Evolutionary conservation across 495 filamentous ascomycete genomes (phyloP), one percentile per base, ranked within the genome.

Genomic region (Aspergillus steynii): DNA sequence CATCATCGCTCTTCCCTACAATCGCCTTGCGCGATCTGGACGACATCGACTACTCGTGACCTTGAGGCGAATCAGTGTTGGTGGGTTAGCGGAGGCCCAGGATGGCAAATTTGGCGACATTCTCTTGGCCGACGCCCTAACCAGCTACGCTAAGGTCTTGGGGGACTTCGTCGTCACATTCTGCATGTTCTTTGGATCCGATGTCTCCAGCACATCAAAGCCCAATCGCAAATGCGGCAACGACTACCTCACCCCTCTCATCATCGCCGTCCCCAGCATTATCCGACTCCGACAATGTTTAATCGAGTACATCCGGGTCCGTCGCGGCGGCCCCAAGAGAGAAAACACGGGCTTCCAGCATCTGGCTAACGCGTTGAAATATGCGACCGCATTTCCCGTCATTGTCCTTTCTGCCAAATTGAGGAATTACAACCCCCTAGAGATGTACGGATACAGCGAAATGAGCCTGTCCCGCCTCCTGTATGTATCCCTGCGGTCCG

Each of bases 31-130:
- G 32, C 84, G 85, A 50, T 73, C 83, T 29, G 95, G 95, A 1
- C 90, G 95, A 34, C 82, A 82, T 53, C 86, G 91, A 4, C 87
- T 96, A 49, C 84, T 96, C 50, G 67, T 81, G 8, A 90, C 84
- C 0, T 76, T 96, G 15, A 85, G 84, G 57, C 88, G 91, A 32
- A 84, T 96, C 50, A 82, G 81, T 63, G 78, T 95, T 50, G 92
- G 91, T 32, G 90, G 91, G 1, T 73, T 97, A n/a, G 91, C 92
- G 8, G 85, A 90, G 71, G 72, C 88, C 6, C 84, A 89, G 54
- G 86, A 93, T 76, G 91, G 91, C 45, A 96, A 93, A 68, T 99
- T 99, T 67, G 92, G 90, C 48, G 95, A 99, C 69, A 88, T 98
- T 58, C 77, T 99, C 47, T 82, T 98, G n/a, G 93, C 95, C 7